A percentile compares a stretch with the other conserved stretches of the same genome.
phyloP scores from a whole-genome alignment of 495 filamentous ascomycete genomes.

The Penicillium riverlandense region DNA sequence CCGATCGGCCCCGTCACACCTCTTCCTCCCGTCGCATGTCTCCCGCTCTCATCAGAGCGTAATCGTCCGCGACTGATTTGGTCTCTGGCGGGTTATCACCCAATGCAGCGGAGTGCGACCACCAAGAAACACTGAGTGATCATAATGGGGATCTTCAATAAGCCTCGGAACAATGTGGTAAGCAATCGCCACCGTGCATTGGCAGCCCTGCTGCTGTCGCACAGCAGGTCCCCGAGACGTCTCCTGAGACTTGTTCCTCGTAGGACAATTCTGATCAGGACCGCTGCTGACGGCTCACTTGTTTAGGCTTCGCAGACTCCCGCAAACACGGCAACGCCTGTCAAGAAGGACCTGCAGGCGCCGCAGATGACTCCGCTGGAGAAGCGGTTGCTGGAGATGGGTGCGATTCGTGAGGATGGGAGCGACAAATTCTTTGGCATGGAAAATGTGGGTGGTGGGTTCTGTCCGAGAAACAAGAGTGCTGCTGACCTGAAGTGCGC shows the following conservation, averaged over 20 bases:
- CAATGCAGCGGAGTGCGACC: conserved; percentile 28
- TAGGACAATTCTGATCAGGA: conserved; percentile 9
- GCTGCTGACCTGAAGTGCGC: neutral
- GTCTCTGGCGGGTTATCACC: conserved; percentile 1
- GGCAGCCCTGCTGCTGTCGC: conserved; percentile 1
- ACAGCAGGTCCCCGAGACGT: conserved; percentile 4
- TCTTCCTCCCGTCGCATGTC: conserved; percentile 9
- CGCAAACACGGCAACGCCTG: conserved; percentile 30
- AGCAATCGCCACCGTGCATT: conserved; percentile 9
- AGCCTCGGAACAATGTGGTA: conserved; percentile 36
- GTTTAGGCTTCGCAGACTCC: conserved; percentile 31
- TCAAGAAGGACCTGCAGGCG: conserved; percentile 67
- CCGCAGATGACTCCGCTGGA: conserved; percentile 71
- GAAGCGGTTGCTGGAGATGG: conserved; percentile 73
- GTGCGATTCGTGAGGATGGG: conserved; percentile 73
- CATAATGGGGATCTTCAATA: conserved; percentile 40
- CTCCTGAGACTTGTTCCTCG: neutral
- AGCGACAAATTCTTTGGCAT: conserved; percentile 98
- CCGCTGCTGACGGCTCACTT: conserved; percentile 8
- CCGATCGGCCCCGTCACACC: neutral
- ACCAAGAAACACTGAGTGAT: conserved; percentile 15
- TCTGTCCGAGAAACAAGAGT: neutral
- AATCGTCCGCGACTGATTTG: too few relatives aligned
- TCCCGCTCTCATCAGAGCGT: neutral
- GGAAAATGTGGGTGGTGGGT: conserved; percentile 67